Conservation (phyloP, 2,329 filamentous ascomycete species). For the Neofusicoccum cordaticola region DNA sequence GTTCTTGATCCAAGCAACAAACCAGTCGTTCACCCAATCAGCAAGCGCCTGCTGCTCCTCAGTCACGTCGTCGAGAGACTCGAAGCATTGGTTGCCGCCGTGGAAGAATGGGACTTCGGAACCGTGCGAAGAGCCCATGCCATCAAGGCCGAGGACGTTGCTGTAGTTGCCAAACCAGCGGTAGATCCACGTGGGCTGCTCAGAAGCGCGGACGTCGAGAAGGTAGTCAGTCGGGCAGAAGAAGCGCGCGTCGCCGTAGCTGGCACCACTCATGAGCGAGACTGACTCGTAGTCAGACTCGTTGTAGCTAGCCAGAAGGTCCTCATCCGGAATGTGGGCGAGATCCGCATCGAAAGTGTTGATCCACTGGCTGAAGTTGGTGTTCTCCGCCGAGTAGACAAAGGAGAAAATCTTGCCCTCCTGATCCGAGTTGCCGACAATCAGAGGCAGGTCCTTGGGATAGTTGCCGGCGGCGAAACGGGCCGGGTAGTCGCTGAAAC, state of each 20-base stretch:
- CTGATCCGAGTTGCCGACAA: conserved; percentile 29
- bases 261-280: conserved; percentile 42
- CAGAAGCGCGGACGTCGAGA: conserved; percentile 37
- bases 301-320: conserved; percentile 36
- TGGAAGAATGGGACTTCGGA: conserved; percentile 48
- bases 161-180: conserved; percentile 45
- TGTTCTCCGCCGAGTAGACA: conserved; percentile 27
- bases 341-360: conserved; percentile 44
- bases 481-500: conserved; percentile 22
- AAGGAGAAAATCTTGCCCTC: conserved; percentile 28
- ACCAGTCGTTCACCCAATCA: conserved; percentile 43
- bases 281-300: conserved; percentile 36
- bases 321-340: conserved; percentile 36
- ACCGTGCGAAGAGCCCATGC: conserved; percentile 36
- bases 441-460: conserved; percentile 20
- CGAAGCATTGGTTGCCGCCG: conserved; percentile 46
- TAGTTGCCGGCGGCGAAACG: conserved; percentile 28
- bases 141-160: conserved; percentile 32
- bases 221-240: conserved; percentile 39
- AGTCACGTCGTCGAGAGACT: conserved; percentile 33
- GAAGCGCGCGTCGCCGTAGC: conserved; percentile 48
- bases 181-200: conserved; percentile 44
- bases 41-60: conserved; percentile 41
- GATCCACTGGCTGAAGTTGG: conserved; percentile 44
- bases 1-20: conserved; percentile 47